Evolutionary conservation across 805 yeast species (phyloP).

Genomic region (Cyberlindnera mississippiensis): DNA sequence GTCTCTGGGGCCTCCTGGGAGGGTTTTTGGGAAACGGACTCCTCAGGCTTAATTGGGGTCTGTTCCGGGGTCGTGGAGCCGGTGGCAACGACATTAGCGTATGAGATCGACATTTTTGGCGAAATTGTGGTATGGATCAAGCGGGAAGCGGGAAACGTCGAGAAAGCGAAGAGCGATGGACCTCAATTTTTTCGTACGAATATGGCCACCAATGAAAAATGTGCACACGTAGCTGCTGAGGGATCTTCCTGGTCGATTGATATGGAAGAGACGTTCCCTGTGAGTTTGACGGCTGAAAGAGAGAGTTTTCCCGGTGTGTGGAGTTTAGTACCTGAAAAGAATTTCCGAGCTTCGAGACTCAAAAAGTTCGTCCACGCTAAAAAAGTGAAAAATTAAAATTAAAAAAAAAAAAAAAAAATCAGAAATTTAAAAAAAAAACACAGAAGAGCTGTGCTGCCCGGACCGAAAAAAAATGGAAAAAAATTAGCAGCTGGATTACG

Average conservation of each 20-base stretch:
- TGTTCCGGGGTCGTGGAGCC: conserved; percentile 24
- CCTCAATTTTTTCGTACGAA: too few species aligned
- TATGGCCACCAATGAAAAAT: too few species aligned
- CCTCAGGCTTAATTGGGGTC: conserved; percentile 8
- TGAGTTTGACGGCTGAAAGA: too few species aligned
- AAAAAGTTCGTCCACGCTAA: conserved; percentile 6
- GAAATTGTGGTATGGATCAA: too few species aligned
- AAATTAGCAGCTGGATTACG: not conserved
- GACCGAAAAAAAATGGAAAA: not conserved
- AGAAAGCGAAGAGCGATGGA: too few species aligned
- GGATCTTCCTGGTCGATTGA: not conserved
- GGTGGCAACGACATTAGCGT: conserved; percentile 28
- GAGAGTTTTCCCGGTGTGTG: not conserved
- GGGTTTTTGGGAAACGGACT: not conserved
- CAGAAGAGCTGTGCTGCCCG: conserved; percentile 1
- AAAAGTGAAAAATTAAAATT: conserved; percentile 8
- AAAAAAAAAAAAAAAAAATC: conserved; percentile 2
- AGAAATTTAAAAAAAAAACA: too few species aligned
- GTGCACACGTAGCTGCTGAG: not conserved
- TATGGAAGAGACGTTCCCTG: too few species aligned
- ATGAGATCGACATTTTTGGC: conserved; percentile 27
- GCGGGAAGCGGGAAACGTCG: too few species aligned
- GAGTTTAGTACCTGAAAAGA: conserved; percentile 2
- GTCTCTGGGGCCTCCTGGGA: conserved; percentile 2
- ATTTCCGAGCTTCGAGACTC: conserved; percentile 4